A percentile compares a stretch with the other conserved stretches of the same genome.
Conservation (phyloP, 768 basidiomycete genomes). For the Panaeolus cyanescens region DNA sequence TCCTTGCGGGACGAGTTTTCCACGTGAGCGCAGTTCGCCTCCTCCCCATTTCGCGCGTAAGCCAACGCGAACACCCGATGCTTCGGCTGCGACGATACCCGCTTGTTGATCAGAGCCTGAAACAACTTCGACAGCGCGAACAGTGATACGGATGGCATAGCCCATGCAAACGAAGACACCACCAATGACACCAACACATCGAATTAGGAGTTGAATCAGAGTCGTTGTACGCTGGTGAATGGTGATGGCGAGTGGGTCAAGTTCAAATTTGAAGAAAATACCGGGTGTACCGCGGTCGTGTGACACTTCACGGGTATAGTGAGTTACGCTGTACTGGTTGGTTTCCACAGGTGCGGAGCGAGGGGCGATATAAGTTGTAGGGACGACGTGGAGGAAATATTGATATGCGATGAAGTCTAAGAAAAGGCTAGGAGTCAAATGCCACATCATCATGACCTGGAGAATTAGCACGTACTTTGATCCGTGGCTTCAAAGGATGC, state of each 20-base stretch:
- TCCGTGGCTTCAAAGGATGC: slow-evolving; percentile 78
- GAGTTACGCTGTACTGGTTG: slow-evolving; percentile 93
- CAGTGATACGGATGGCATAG: slow-evolving; percentile 68
- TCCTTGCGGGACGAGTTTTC: slow-evolving; percentile 57
- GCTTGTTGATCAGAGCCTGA: slow-evolving; percentile 49
- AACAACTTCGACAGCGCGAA: slow-evolving; percentile 68
- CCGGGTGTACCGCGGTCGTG: slow-evolving; percentile 85
- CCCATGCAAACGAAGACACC: slow-evolving; percentile 87
- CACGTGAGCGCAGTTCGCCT: slow-evolving; percentile 60
- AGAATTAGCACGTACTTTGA: slow-evolving; percentile 45
- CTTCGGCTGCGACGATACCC: slow-evolving; percentile 65
- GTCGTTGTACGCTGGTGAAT: slow-evolving; percentile 88
- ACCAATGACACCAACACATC: slow-evolving; percentile 90
- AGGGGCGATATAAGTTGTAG: slow-evolving; percentile 88
- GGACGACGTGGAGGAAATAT: slow-evolving; percentile 94
- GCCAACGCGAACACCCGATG: slow-evolving; percentile 54
- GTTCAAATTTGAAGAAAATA: slow-evolving; percentile 98
- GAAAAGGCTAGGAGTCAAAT: background rate
- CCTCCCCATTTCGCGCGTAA: slow-evolving; percentile 72
- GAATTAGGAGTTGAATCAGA: slow-evolving; percentile 79
- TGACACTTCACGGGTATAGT: slow-evolving; percentile 77
- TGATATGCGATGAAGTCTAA: slow-evolving; percentile 89
- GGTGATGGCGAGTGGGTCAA: slow-evolving; percentile 86
- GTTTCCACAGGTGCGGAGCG: slow-evolving; percentile 66
- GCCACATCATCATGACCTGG: background rate